Base-by-base conservation (phyloP, 1,139 yeast species). In the Suhomyces atakaporum region DNA sequence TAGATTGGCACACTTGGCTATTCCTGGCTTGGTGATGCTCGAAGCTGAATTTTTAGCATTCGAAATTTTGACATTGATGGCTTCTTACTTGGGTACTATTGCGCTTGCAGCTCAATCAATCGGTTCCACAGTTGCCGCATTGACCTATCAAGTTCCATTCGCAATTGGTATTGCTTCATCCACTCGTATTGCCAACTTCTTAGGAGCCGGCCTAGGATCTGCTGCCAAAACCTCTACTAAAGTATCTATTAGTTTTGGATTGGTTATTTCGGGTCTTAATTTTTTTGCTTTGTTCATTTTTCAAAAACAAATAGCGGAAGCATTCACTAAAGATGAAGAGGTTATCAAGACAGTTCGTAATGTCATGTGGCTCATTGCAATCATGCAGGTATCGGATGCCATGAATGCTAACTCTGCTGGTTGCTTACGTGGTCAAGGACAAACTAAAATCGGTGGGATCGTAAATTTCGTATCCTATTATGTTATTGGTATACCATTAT, bases 1-100 rank as follows among this genome's bases (percentile, higher is more conserved):
- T 5, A 69, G 60, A 38, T 56, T 77, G 39, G 58, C 73, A n/a
- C 49, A 53, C 22, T 63, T 77, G 42, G 80, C 90, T 0, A 58
- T 83, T 22, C 89, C 92, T 0, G 90, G 90, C 5, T 75, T 83
- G 18, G 63, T 83, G 4, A 84, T 84, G 88, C 64, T 83, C 23
- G 83, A 82, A 49, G 82, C 88, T 2, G 92, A 84, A 53, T 82
- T 82, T 43, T 56, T 84, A 43, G 85, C 90, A 0, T 84, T 82
- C 55, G 92, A 84, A 52, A 71, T 83, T 23, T 64, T 84, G 65
- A 83, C 92, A 0, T 61, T 84, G 25, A 71, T 83, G 53, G 76
- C 82, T 1, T 71, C 79, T 2, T 76, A 75, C 47, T 56, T 77
- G 40, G 82, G 82, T 3, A 77, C 83, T 0, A 55, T 65, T 22